phyloP scores from a whole-genome alignment of 352 stramenopile species.

The Elongisporangium prolatum region DNA sequence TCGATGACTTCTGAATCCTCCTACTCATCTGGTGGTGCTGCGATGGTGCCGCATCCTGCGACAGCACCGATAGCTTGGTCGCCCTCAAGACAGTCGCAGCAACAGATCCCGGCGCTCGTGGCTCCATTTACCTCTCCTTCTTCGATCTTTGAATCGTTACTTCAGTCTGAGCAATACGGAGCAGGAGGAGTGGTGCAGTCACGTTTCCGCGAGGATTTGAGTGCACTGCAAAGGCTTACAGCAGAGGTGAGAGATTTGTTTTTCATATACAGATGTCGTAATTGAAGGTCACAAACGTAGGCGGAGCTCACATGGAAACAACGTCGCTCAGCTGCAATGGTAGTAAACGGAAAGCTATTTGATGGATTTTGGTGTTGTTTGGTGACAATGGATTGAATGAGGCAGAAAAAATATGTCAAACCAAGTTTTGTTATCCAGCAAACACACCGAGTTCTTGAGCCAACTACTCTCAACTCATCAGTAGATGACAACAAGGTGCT shows the following conservation, averaged over 20 bases:
- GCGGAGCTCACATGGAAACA: conserved; percentile 17
- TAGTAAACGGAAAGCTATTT: neutral
- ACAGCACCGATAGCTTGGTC: neutral
- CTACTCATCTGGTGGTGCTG: neutral
- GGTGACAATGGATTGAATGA: neutral
- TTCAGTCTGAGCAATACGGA: conserved; percentile 28
- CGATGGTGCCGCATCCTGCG: neutral
- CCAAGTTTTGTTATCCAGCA: conserved; percentile 28
- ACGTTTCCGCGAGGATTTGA: neutral
- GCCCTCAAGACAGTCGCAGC: neutral
- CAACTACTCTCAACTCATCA: conserved; percentile 1
- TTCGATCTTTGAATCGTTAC: conserved; percentile 47
- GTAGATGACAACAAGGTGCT: neutral
- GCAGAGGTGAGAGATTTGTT: neutral
- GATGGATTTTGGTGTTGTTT: neutral
- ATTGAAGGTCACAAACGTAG: neutral
- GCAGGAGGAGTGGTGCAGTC: neutral
- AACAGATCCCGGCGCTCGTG: conserved; percentile 1
- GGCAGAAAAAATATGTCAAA: conserved; percentile 22
- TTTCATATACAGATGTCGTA: neutral
- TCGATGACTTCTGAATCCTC: neutral
- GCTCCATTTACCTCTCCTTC: conserved; percentile 22
- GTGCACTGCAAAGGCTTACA: neutral
- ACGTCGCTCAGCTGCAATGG: conserved; percentile 10
- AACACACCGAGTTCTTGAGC: conserved; percentile 3